Evolutionary conservation across 495 filamentous ascomycete genomes (phyloP), one percentile per base, ranked within the genome.

Genomic region (Aspergillus coremiiformis): DNA sequence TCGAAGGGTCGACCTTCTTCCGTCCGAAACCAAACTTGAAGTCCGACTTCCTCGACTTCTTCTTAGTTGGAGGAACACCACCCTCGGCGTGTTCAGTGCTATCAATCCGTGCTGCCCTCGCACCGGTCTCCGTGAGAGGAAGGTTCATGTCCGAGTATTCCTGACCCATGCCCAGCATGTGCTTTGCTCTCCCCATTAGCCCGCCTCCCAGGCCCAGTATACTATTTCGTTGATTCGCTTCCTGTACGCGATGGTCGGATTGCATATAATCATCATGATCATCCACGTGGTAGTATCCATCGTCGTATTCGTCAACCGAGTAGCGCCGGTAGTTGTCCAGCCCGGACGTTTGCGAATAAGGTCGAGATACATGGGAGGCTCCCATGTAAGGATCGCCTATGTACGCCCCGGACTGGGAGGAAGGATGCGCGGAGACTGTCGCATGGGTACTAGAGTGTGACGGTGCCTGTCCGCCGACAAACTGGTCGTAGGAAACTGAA

Each of bases 71-170:
- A 49, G 59, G 30, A 41, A 60, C 54, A 15, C 64, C 58, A 14
- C 55, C 51, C 19, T 70, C 59, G 14, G 67, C 70, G 26, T 66
- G 64, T 17, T 53, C 54, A 6, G 57, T 53, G 54, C 64, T 70
- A 37, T 67, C 69, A 7, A 64, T 58, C 42, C 72, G 66, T 26
- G 67, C 66, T 47, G 73, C 68, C 53, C 75, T 69, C 30, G 76
- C 77, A 37, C 86, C 79, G 17, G 85, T 68, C 58, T 96, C 90
- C 17, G 90, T 97, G 61, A 99, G 72, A 12, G 94, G 94, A 32
- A 97, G 77, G 61, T 99, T 91, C 94, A 99, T 97, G 65, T 96
- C 94, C 45, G 90, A 94, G 69, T 97, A 96, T 41, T 93, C 84
- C 47, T 87, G 83, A 10, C 80, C 84, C 88, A 95, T 94, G 43